Percentiles rank a stretch among this genome's conserved stretches.
Evolutionary conservation across 805 yeast species (phyloP).

Genomic region (Ogataea saltuana): DNA sequence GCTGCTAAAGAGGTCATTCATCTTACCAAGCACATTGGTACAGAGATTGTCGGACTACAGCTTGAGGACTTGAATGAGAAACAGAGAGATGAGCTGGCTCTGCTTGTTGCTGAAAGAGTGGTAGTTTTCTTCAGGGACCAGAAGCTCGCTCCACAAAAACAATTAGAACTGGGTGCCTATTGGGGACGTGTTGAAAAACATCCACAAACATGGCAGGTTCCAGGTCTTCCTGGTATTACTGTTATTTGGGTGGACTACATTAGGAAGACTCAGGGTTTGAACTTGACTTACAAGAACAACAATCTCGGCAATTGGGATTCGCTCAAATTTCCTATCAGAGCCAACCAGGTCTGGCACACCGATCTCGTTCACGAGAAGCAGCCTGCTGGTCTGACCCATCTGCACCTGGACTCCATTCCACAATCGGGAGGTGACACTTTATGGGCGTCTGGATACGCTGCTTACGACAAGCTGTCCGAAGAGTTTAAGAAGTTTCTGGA

Average conservation of each 20-base stretch:
- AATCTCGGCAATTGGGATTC: constrained; percentile 22
- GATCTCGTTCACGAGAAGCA: constrained; percentile 53
- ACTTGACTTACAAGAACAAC: constrained; percentile 19
- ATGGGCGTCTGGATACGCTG: constrained; percentile 55
- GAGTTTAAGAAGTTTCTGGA: constrained; percentile 50
- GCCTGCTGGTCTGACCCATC: constrained; percentile 52
- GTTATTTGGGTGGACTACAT: constrained; percentile 42
- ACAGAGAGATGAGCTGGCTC: constrained; percentile 48
- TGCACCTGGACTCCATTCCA: constrained; percentile 51
- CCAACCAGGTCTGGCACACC: constrained; percentile 46
- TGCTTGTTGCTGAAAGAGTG: constrained; percentile 46
- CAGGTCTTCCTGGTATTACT: constrained; percentile 38
- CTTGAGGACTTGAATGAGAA: constrained; percentile 40
- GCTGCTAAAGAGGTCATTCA: constrained; percentile 42
- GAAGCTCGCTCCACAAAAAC: constrained; percentile 44
- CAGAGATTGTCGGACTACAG: constrained; percentile 49
- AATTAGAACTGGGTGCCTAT: constrained; percentile 44
- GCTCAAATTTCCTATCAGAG: constrained; percentile 21
- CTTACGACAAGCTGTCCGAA: constrained; percentile 54
- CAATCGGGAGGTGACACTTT: constrained; percentile 53
- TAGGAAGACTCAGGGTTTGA: constrained; percentile 25
- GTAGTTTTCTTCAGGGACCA: constrained; percentile 53
- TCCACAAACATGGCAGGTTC: constrained; percentile 35
- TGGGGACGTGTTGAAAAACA: constrained; percentile 46
- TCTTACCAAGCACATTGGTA: constrained; percentile 47